Base-by-base conservation (phyloP, 257 asterid species). In the Lithospermum erythrorhizon region DNA sequence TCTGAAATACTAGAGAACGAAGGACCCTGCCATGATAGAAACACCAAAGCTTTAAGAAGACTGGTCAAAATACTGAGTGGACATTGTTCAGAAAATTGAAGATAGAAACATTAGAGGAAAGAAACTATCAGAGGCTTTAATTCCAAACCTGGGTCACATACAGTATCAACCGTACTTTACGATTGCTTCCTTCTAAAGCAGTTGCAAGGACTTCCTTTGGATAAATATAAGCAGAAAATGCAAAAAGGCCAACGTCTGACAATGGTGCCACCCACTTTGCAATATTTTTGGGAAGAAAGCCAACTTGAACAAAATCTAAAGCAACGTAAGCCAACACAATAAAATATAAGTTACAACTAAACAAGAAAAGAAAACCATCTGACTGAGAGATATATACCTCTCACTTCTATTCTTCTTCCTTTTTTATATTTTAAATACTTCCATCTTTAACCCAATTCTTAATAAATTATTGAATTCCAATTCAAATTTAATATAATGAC, bases 231-330 rank as follows among this genome's bases (percentile, higher is more conserved):
- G 93, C 97, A 65, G 97, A 84, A 77, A 89, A 89, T 57, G 87
- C 75, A 68, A 89, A 84, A 61, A 79, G 73, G 65, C 87, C 93
- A 54, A 29, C 68, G 74, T 86, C 95, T 21, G 90, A 75, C n/a
- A 86, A 83, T 68, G 89, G 86, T 68, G 95, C 88, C 49, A 86
- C 91, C 95, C 95, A 89, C 77, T 78, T 81, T 57, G 88, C 97
- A 60, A 82, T 53, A 77, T 70, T 73, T 74, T 80, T 80, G 2
- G 95, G 95, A 62, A 86, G 86, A 80, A 89, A 89, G 27, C 95
- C 97, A 69, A 89, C 81, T 71, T 89, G 94, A 58, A 89, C 75
- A 59, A 65, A 79, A 78, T 82, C 94, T 86, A 68, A 59, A 60
- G 66, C 69, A 72, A 70, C 63, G 64, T 53, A 64, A 63, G 0